Evolutionary conservation across 129 eudicot genomes (phyloP).

Genomic region (Flaveria sonorensis): DNA sequence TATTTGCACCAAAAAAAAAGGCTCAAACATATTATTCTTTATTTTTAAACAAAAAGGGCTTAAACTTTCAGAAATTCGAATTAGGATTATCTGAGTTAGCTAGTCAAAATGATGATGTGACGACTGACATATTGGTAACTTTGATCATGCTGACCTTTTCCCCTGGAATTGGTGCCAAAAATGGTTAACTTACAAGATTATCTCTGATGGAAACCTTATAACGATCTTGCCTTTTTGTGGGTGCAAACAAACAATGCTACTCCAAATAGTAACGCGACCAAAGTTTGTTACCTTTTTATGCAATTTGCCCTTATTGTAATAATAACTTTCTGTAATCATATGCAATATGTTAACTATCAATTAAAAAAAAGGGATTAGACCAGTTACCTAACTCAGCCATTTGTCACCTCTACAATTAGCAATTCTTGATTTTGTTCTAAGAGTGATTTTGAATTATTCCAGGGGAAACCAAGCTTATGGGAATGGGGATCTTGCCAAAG

Average conservation of each 20-base stretch:
- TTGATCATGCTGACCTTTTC: background rate
- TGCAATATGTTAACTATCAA: background rate
- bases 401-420: slow-evolving; percentile 5
- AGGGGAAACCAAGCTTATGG: slow-evolving; percentile 99
- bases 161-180: background rate
- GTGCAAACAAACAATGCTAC: background rate
- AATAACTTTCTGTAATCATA: background rate
- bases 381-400: slow-evolving; percentile 6
- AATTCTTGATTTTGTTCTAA: slow-evolving; percentile 1
- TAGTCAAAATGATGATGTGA: background rate
- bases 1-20: slow-evolving; percentile 19
- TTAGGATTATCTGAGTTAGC: background rate
- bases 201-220: background rate
- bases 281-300: background rate
- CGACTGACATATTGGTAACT: background rate
- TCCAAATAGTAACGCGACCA: background rate
- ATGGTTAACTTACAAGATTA: background rate
- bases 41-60: background rate
- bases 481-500: slow-evolving; percentile 71
- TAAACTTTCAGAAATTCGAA: background rate
- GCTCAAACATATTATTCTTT: background rate
- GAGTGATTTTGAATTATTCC: slow-evolving; percentile 26
- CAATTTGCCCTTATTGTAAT: background rate
- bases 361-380: background rate
- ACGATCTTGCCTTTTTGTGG: slow-evolving; percentile 8